Conservation (phyloP, 225 moss, liverwort and hornwort species). For the Rhytidiadelphus loreus region DNA sequence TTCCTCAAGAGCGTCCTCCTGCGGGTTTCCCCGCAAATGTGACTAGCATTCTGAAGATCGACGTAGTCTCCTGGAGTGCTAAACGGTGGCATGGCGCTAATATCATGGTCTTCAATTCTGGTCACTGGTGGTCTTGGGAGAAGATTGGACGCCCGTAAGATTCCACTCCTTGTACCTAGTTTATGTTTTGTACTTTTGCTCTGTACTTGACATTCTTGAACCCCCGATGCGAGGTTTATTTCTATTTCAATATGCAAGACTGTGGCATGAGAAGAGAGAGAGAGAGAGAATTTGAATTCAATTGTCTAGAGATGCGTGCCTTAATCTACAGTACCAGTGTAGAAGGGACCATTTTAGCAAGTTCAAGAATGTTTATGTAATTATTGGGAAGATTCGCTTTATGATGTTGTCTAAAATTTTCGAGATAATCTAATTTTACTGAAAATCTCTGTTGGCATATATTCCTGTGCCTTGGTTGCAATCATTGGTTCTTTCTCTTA, state of each 20-base stretch:
- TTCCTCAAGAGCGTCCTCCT: conserved; percentile 47
- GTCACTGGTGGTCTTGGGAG: conserved; percentile 84
- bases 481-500: background rate
- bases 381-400: background rate
- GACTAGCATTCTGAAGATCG: conserved; percentile 36
- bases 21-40: conserved; percentile 19
- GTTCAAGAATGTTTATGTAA: background rate
- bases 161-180: background rate
- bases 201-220: background rate
- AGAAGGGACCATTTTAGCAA: background rate
- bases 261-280: background rate
- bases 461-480: background rate
- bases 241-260: background rate
- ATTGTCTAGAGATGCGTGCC: background rate
- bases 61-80: conserved; percentile 43
- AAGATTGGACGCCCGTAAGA: conserved; percentile 69
- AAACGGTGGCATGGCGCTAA: conserved; percentile 51
- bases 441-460: background rate
- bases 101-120: conserved; percentile 61
- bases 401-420: background rate
- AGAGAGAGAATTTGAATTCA: background rate
- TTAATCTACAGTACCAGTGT: background rate
- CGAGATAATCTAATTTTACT: background rate
- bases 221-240: no score
- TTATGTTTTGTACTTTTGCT: background rate